phyloP scores from a whole-genome alignment of 140 eudicot species.

The Stevia rebaudiana region DNA sequence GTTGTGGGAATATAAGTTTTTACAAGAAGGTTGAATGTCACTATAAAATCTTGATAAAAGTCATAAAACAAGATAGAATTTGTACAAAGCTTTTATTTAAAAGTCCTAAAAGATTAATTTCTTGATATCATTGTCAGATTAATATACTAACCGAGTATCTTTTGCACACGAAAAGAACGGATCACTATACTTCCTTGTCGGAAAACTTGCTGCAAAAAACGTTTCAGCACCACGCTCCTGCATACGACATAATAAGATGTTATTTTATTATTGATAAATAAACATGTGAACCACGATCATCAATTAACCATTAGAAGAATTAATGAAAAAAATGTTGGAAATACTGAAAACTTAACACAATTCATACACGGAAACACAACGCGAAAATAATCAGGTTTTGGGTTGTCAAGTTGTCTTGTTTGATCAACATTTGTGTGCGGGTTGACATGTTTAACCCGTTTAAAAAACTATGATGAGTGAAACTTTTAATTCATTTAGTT shows the following conservation, averaged over 20 bases:
- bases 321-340: conserved; percentile 18
- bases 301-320: no score
- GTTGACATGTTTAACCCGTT: no score
- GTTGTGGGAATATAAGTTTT: background rate
- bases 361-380: conserved; percentile 8
- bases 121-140: background rate
- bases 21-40: background rate
- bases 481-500: no score
- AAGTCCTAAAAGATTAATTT: background rate
- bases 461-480: no score
- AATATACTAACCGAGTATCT: conserved; percentile 68
- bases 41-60: background rate
- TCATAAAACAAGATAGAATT: background rate
- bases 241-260: conserved; percentile 24
- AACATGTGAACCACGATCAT: no score
- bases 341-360: conserved; percentile 21
- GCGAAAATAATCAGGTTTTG: no score
- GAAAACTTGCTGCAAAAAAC: conserved; percentile 62
- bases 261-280: background rate
- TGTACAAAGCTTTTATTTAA: background rate
- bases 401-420: no score
- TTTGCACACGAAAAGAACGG: conserved; percentile 50
- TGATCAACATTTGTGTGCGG: no score
- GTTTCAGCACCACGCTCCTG: conserved; percentile 83
- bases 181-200: conserved; percentile 74